Percentiles rank a stretch among this genome's conserved stretches.
phyloP scores from a whole-genome alignment of 495 filamentous ascomycete genomes.

The Trichoderma virens region DNA sequence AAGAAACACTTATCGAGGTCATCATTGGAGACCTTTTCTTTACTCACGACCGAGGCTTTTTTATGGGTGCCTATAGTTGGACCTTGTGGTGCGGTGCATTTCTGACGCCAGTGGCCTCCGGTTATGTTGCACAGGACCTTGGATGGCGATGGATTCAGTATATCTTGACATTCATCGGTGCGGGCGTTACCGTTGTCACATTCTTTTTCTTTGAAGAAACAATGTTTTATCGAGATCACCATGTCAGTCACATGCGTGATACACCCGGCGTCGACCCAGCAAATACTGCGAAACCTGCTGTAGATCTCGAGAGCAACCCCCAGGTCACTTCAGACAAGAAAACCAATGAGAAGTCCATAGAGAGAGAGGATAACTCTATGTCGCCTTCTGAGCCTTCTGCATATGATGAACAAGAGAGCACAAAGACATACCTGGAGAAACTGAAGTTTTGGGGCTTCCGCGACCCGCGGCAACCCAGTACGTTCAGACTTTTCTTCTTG shows the following conservation, averaged over 20 bases:
- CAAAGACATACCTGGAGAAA: too few relatives aligned
- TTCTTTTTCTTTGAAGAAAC: slow-evolving; percentile 26
- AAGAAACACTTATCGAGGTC: slow-evolving; percentile 42
- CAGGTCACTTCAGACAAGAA: too few relatives aligned
- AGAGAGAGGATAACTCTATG: too few relatives aligned
- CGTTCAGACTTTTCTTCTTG: slow-evolving; percentile 14
- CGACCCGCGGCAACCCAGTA: slow-evolving; percentile 6
- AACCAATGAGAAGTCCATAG: too few relatives aligned
- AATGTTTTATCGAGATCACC: slow-evolving; percentile 18
- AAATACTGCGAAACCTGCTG: neutral
- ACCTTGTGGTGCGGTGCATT: slow-evolving; percentile 53
- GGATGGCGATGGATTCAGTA: slow-evolving; percentile 53
- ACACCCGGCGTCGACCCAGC: too few relatives aligned
- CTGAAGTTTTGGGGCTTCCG: too few relatives aligned
- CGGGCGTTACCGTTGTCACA: slow-evolving; percentile 39
- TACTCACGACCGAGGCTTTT: slow-evolving; percentile 47
- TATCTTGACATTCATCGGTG: slow-evolving; percentile 53
- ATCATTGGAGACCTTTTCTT: slow-evolving; percentile 56
- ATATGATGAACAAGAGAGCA: too few relatives aligned
- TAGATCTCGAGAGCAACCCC: neutral
- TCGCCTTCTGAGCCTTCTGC: too few relatives aligned
- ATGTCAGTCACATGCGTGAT: too few relatives aligned
- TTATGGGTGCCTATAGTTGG: slow-evolving; percentile 42
- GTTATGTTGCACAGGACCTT: slow-evolving; percentile 54
- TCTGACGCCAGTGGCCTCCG: slow-evolving; percentile 51